Evolutionary conservation across 1,284 basidiomycete genomes (phyloP), one percentile per base, ranked within the genome.

Genomic region (Microstroma glucosiphilum): DNA sequence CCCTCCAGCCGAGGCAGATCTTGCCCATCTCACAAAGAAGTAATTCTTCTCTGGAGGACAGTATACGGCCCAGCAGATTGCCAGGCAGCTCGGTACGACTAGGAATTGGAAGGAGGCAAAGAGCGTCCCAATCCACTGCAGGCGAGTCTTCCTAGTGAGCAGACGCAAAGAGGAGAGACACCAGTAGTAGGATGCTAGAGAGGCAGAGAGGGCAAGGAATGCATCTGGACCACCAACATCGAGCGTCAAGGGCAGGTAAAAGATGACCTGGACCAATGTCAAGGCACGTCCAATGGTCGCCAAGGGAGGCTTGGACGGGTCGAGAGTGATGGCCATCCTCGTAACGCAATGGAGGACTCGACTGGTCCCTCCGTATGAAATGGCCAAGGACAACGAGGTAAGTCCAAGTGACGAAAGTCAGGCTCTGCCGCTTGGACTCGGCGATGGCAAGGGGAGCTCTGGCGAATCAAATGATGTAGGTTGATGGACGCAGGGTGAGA

Each of bases 221-320:
- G 73, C 73, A 57, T 78, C 76, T 13, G n/a, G 13, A 40, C 73
- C 73, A 1, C 73, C 74, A n/a, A 76, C 65, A 63, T 78, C 77
- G 59, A 78, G 71, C 1, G 77, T 67, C 17, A 78, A 68, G 1
- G 77, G 77, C 15, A 78, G 69, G 57, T 75, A 78, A 56, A 75
- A 68, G 61, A 78, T 67, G n/a, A 77, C 69, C 64, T 78, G 77
- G 11, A 77, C 60, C 49, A 76, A 68, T 26, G 71, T 71, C 8
- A 69, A 66, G 25, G 72, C 64, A 12, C 72, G 62, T 37, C 70
- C 70, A 58, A 74, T 68, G 60, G 68, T 69, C 21, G 51, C 51
- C 51, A 54, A 26, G 6, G 51, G 51, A 8, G 51, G 51, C 51
- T 25, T 54, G 17, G n/a, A 23, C 13, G 51, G 51, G 15, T 54